These are phyloP conservation scores for Arxiozyma telluris DNA, from an alignment of 1,139 yeast species.

Conservation along the genomic window DNA sequence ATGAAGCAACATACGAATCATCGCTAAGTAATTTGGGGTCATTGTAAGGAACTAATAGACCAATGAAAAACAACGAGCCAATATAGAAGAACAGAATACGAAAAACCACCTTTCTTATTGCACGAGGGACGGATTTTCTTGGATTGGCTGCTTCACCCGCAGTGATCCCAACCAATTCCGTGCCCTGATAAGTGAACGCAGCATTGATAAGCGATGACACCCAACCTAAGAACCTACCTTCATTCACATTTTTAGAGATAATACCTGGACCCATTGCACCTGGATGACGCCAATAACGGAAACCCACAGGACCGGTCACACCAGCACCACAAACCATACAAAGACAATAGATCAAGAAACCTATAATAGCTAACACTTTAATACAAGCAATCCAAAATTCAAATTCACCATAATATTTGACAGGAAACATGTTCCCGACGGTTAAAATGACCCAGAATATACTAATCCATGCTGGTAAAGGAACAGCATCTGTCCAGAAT, in stretches of 20 bases:
- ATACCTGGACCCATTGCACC: conserved; percentile 70
- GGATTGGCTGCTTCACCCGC: conserved; percentile 88
- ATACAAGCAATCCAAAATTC: conserved; percentile 66
- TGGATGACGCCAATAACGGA: conserved; percentile 87
- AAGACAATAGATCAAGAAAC: conserved; percentile 62
- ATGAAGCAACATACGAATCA: conserved; percentile 48
- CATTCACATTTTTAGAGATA: conserved; percentile 43
- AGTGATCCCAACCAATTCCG: conserved; percentile 79
- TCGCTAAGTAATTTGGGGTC: conserved; percentile 46
- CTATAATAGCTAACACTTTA: conserved; percentile 64
- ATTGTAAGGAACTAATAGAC: conserved; percentile 71
- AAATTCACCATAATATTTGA: conserved; percentile 57
- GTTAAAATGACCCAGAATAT: conserved; percentile 54
- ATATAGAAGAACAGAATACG: conserved; percentile 78
- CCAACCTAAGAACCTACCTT: conserved; percentile 70
- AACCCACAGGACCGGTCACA: conserved; percentile 62
- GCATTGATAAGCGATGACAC: conserved; percentile 59
- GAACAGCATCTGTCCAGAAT: conserved; percentile 70
- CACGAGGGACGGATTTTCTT: conserved; percentile 70
- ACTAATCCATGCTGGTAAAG: conserved; percentile 59
- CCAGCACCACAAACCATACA: conserved; percentile 75
- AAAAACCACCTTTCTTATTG: conserved; percentile 72
- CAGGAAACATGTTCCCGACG: conserved; percentile 51
- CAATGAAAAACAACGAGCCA: conserved; percentile 70
- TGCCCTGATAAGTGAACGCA: conserved; percentile 74